Conservation (phyloP, 495 filamentous ascomycete genomes). For the Tuber brumale region DNA sequence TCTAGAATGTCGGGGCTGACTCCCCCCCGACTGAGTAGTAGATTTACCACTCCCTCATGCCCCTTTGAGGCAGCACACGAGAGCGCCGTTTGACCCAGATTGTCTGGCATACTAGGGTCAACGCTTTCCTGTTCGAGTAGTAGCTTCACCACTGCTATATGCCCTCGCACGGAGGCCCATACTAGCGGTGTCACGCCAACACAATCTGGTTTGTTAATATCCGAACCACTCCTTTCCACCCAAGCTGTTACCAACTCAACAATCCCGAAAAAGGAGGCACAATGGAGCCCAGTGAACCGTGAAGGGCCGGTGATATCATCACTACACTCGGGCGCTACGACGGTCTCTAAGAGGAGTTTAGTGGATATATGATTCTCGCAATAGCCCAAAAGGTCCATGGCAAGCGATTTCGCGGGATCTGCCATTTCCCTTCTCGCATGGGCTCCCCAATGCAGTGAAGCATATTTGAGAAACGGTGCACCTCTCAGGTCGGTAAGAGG, state of each 20-base stretch:
- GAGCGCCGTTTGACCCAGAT: constrained; percentile 30
- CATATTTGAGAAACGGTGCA: neutral
- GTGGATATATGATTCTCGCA: neutral
- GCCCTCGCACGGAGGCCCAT: constrained; percentile 37
- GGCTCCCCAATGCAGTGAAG: neutral
- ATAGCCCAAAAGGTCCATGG: neutral
- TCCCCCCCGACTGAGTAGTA: constrained; percentile 11
- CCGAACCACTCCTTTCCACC: neutral
- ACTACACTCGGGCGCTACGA: neutral
- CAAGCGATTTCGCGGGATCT: neutral
- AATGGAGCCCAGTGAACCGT: neutral
- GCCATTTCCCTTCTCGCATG: neutral
- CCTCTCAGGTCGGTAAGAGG: neutral
- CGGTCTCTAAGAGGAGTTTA: neutral
- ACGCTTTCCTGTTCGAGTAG: neutral
- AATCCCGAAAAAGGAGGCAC: neutral
- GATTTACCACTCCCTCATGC: constrained; percentile 37
- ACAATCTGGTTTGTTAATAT: neutral
- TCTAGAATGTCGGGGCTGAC: constrained; percentile 15
- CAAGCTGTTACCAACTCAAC: neutral
- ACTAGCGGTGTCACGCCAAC: constrained; percentile 28
- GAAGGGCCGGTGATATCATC: neutral
- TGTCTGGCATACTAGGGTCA: neutral
- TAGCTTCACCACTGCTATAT: constrained; percentile 29
- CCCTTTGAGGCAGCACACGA: constrained; percentile 43